phyloP scores from a whole-genome alignment of 2,329 filamentous ascomycete species.

The Paracoccidioides brasiliensis region DNA sequence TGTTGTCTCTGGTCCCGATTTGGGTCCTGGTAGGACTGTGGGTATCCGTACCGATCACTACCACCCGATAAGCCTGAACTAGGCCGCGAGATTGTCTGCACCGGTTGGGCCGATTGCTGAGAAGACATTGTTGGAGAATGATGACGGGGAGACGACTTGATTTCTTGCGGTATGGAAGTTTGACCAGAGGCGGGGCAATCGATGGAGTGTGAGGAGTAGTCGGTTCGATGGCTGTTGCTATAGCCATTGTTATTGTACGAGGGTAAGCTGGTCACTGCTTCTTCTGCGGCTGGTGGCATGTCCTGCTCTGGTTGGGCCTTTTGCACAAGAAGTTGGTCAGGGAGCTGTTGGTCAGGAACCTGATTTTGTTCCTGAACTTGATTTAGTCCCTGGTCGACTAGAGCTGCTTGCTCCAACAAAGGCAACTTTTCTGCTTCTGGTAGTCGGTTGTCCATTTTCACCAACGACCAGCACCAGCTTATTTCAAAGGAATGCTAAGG shows the following conservation, averaged over 20 bases:
- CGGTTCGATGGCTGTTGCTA: slow-evolving; percentile 35
- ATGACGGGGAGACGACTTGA: slow-evolving; percentile 31
- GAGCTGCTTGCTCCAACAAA: slow-evolving; percentile 5
- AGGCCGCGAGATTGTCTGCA: slow-evolving; percentile 33
- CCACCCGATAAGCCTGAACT: slow-evolving; percentile 38
- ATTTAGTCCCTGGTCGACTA: not conserved
- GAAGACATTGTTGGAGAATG: slow-evolving; percentile 30
- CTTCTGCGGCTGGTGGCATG: slow-evolving; percentile 25
- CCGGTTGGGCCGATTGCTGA: slow-evolving; percentile 23
- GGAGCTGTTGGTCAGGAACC: not conserved
- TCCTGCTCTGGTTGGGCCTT: slow-evolving; percentile 16
- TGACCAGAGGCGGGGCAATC: slow-evolving; percentile 29
- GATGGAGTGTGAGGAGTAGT: slow-evolving; percentile 35
- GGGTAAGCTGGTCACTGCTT: slow-evolving; percentile 16
- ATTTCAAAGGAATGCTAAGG: not conserved
- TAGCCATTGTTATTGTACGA: slow-evolving; percentile 24
- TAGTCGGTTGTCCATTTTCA: slow-evolving; percentile 9
- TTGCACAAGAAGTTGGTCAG: slow-evolving; percentile 10
- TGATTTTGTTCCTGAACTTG: not conserved
- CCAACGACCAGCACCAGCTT: not conserved
- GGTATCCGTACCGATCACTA: slow-evolving; percentile 32
- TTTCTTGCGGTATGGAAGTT: slow-evolving; percentile 36
- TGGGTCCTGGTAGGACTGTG: slow-evolving; percentile 40
- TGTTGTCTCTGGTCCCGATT: slow-evolving; percentile 20
- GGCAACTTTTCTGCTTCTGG: slow-evolving; percentile 7